A percentile compares a stretch with the other conserved stretches of the same genome.
phyloP scores from a whole-genome alignment of 768 basidiomycete species.

The Suillus bovinus region DNA sequence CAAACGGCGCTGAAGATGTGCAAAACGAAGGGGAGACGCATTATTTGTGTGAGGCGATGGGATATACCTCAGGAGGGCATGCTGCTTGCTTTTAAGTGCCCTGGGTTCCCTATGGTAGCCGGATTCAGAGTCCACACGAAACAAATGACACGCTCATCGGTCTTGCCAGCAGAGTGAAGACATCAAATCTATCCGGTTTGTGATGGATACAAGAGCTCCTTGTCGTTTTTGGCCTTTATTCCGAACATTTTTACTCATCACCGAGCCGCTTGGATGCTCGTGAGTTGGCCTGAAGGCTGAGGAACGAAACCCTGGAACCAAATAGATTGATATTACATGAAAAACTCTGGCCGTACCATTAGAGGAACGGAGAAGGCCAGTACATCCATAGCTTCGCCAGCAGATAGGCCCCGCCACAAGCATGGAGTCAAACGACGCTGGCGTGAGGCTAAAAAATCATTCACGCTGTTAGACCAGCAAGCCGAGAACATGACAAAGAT shows the following conservation, averaged over 20 bases:
- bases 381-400: constrained; percentile 28
- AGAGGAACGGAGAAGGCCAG: constrained; percentile 24
- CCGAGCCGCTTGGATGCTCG: too few species aligned
- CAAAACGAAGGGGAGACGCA: neutral
- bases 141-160: neutral
- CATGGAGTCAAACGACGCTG: neutral
- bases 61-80: neutral
- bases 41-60: neutral
- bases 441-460: neutral
- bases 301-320: neutral
- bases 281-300: too few species aligned
- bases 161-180: neutral
- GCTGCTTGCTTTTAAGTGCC: neutral
- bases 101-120: too few species aligned
- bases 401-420: constrained; percentile 15
- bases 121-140: too few species aligned
- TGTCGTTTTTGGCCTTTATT: neutral
- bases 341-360: constrained; percentile 13
- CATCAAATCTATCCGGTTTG: neutral
- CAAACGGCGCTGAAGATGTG: neutral
- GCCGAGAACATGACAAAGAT: neutral
- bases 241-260: neutral
- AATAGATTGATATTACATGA: neutral
- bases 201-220: neutral
- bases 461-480: neutral